A percentile compares a stretch with the other conserved stretches of the same genome.
Conservation (phyloP, 192 early-diverging fungal genomes). For the Radiomyces spectabilis region DNA sequence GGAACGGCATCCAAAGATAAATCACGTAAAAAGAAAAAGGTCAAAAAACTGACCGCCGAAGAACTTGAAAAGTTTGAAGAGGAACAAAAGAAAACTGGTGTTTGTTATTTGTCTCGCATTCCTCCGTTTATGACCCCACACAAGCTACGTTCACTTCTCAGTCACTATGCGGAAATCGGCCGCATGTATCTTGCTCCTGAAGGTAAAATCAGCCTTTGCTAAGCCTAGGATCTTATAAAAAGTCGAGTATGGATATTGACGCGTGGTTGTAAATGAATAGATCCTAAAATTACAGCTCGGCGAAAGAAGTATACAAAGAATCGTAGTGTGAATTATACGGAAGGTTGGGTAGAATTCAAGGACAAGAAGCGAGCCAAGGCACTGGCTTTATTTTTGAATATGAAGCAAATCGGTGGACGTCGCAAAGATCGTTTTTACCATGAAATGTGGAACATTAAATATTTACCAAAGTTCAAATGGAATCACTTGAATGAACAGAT, state of each 20-base stretch:
- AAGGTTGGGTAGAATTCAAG: constrained; percentile 96
- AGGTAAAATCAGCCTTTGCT: no score
- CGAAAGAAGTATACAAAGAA: constrained; percentile 85
- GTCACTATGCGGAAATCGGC: constrained; percentile 69
- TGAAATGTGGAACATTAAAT: constrained; percentile 96
- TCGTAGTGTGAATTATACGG: constrained; percentile 76
- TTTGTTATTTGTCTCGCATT: constrained; percentile 85
- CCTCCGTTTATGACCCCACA: constrained; percentile 91
- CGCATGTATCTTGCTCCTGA: constrained; percentile 84
- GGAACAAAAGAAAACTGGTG: constrained; percentile 70
- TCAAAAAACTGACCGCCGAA: constrained; percentile 54
- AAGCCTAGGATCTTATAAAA: no score
- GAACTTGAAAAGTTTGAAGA: constrained; percentile 56
- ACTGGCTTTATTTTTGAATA: constrained; percentile 72
- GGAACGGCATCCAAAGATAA: constrained; percentile 1
- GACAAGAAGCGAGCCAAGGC: constrained; percentile 87
- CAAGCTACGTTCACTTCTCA: constrained; percentile 71
- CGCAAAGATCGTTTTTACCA: constrained; percentile 46
- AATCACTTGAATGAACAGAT: constrained; percentile 89
- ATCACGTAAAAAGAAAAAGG: constrained; percentile 35
- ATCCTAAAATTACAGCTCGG: constrained; percentile 62
- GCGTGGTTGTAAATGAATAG: constrained; percentile 5
- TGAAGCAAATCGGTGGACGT: constrained; percentile 61
- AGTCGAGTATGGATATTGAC: neutral
- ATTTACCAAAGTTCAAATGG: constrained; percentile 96